Percentiles rank a stretch among this genome's conserved stretches.
Conservation (phyloP, 805 yeast genomes). For the Suhomyces pyralidae region DNA sequence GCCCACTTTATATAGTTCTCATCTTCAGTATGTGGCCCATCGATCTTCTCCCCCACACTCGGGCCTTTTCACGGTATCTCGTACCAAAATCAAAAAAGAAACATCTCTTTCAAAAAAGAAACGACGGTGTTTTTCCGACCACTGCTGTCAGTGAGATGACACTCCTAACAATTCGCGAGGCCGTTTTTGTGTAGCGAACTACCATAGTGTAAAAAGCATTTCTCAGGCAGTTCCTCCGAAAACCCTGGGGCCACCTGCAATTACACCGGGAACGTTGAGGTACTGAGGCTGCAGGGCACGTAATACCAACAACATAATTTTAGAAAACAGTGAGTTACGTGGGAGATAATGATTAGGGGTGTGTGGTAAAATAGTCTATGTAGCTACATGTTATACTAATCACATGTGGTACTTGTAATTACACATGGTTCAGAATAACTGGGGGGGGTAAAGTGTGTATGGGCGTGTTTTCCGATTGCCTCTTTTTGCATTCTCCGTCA, state of each 20-base stretch:
- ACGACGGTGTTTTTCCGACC: slow-evolving; percentile 8
- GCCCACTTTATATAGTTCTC: slow-evolving; percentile 1
- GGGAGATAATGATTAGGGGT: not conserved
- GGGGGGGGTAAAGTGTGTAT: not conserved
- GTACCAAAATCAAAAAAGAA: not conserved
- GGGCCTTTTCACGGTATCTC: not conserved
- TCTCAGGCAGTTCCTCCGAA: not conserved
- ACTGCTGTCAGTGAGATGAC: not conserved
- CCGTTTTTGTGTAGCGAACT: not conserved
- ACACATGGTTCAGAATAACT: not conserved
- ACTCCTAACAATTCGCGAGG: not conserved
- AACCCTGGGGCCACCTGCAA: not conserved
- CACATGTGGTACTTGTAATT: not conserved
- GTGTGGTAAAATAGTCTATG: not conserved
- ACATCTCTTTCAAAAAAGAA: slow-evolving; percentile 6
- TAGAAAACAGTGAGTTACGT: not conserved
- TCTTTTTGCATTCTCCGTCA: not conserved
- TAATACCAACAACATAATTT: not conserved
- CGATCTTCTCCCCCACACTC: not conserved
- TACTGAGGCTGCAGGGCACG: not conserved
- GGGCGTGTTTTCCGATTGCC: not conserved
- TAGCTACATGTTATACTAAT: not conserved
- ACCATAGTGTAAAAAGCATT: not conserved
- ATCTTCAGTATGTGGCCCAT: not conserved
- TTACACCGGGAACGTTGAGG: not conserved